Conservation (phyloP, 441 rosid species). For the Pelargonium citronellum region DNA sequence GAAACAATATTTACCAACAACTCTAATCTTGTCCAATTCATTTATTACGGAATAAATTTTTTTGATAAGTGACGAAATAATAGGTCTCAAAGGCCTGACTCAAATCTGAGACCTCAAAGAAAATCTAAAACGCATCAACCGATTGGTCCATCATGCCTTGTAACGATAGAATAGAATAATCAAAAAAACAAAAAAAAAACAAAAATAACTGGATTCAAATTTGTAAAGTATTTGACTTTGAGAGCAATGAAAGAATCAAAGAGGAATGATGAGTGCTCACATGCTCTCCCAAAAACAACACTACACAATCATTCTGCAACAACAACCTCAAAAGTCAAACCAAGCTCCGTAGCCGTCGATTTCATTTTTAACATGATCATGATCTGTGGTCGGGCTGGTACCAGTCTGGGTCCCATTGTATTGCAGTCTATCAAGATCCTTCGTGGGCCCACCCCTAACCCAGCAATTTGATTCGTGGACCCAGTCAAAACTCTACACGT, state of each 20-base stretch:
- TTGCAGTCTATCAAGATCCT: not conserved
- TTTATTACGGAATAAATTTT: no score
- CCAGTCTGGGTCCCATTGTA: not conserved
- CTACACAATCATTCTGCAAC: not conserved
- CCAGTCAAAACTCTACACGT: not conserved
- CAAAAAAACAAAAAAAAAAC: no score
- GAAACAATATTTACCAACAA: no score
- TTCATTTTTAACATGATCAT: not conserved
- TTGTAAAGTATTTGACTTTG: not conserved
- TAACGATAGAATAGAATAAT: no score
- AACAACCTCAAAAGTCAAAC: not conserved
- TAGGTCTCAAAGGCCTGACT: no score
- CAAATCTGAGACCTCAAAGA: no score
- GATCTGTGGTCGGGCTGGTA: not conserved
- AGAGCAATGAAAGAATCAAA: not conserved
- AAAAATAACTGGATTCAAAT: not conserved
- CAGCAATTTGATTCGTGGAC: not conserved
- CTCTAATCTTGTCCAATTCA: no score
- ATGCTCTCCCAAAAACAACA: not conserved
- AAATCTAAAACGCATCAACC: no score
- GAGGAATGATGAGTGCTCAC: not conserved
- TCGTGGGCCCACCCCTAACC: not conserved
- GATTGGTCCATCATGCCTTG: no score
- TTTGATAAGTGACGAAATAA: no score
- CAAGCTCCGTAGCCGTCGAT: not conserved